Evolutionary conservation across 2,329 filamentous ascomycete species (phyloP).

Genomic region (Trichoderma koningii): DNA sequence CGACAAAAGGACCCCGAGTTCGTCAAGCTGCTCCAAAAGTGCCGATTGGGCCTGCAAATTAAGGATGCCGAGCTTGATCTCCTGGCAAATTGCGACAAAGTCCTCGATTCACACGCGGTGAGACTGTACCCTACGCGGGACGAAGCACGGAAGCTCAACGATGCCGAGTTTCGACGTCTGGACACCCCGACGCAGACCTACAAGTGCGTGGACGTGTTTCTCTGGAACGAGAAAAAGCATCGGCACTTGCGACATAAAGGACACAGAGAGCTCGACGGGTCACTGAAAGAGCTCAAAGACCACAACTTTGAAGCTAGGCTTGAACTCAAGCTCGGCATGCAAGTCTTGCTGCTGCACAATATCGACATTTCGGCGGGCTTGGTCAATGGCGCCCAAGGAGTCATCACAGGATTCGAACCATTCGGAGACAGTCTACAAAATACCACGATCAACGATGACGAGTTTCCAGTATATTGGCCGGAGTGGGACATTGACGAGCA

Average conservation of each 20-base stretch:
- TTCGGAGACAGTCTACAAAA: background rate
- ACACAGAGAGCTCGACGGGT: constrained; percentile 16
- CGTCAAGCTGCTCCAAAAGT: background rate
- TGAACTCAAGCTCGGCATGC: constrained; percentile 29
- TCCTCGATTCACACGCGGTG: background rate
- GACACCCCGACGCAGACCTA: background rate
- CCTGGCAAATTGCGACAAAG: background rate
- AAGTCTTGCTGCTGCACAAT: constrained; percentile 35
- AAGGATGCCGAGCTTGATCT: background rate
- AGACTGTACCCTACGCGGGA: constrained; percentile 39
- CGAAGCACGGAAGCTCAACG: constrained; percentile 26
- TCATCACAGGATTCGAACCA: constrained; percentile 32
- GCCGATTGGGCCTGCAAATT: background rate
- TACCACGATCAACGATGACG: background rate
- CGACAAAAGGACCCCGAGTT: constrained; percentile 47
- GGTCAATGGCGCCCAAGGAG: constrained; percentile 36
- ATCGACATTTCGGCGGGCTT: constrained; percentile 27
- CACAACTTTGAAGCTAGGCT: constrained; percentile 29
- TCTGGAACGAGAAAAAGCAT: constrained; percentile 2
- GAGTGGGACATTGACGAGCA: background rate
- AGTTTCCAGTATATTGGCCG: background rate
- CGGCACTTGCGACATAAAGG: background rate
- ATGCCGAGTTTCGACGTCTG: background rate
- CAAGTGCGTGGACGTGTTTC: constrained; percentile 1
- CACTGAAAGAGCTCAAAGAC: constrained; percentile 17